These are phyloP conservation scores for Vitis riparia DNA, from an alignment of 164 flowering plant genomes.

Conservation along the genomic window DNA sequence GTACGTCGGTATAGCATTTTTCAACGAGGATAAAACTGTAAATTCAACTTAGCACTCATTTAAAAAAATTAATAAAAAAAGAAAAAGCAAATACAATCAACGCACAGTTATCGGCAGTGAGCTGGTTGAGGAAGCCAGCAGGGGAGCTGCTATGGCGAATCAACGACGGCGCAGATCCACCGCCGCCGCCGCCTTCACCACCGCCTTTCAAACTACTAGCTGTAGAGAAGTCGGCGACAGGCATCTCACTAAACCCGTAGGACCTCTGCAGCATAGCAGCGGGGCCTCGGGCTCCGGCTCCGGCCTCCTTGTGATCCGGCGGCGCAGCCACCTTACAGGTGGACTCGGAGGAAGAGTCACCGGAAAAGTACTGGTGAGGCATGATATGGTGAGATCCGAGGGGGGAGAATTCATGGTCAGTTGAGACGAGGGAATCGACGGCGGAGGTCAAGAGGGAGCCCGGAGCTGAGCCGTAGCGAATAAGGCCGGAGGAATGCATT, in stretches of 20 bases:
- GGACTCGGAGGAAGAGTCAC: constrained; percentile 38
- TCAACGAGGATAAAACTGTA: neutral
- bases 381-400: constrained; percentile 22
- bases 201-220: constrained; percentile 17
- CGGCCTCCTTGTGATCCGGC: constrained; percentile 8
- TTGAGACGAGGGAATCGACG: constrained; percentile 46
- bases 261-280: constrained; percentile 29
- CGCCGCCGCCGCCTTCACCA: constrained; percentile 6
- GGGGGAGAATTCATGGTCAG: constrained; percentile 19
- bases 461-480: constrained; percentile 65
- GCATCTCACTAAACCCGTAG: constrained; percentile 32
- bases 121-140: constrained; percentile 61
- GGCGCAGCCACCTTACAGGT: constrained; percentile 29
- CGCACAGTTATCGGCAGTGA: constrained; percentile 49
- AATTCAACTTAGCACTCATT: neutral
- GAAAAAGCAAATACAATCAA: neutral
- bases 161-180: constrained; percentile 32
- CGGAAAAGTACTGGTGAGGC: constrained; percentile 32
- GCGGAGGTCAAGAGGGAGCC: constrained; percentile 44
- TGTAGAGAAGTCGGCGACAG: constrained; percentile 15
- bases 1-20: too few relatives aligned
- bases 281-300: neutral
- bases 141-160: constrained; percentile 78
- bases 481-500: constrained; percentile 24
- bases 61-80: neutral